Base-by-base conservation (phyloP, 2,329 filamentous ascomycete genomes). In the Beauveria caledonica region DNA sequence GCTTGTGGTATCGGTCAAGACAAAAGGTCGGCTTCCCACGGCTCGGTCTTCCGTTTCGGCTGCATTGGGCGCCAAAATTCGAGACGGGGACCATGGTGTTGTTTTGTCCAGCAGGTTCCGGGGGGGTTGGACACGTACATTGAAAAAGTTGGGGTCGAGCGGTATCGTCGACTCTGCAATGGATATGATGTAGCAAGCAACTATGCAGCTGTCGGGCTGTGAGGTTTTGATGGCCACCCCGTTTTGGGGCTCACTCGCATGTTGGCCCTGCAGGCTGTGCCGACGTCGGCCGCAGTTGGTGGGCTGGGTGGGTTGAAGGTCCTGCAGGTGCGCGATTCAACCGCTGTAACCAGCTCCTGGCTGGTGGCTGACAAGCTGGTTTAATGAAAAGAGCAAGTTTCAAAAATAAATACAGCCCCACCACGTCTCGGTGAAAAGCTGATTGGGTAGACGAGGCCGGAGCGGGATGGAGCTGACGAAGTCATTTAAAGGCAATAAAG, bases 271-370 rank as follows among this genome's bases (percentile, higher is more conserved):
- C 44, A 39, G 36, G n/a, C 15, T 57, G 46, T 56, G 52, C 59
- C 59, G 59, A 61, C 59, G 52, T 61, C 59, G 59, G 59, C 59
- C 59, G 49, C 40, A n/a, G 33, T 6, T 25, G 48, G 39, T 55
- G 29, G 51, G 50, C 44, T 54, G 21, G 40, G 29, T 48, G 44
- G 58, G 40, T 25, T 29, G 17, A 19, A 36, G 21, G 54, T 17
- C 44, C 40, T 33, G 15, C 33, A 10, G 3, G 13, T 25, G 23
- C 21, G 8, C 23, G 51, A 54, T 27, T 36, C 36, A 54, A 54
- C 23, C n/a, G 21, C 54, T 40, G 54, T 21, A 54, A 44, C 27
- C n/a, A 58, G 56, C 23, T 10, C 44, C n/a, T 36, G 11, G 33
- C 33, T 5, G 33, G 5, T 11, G 9, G 11, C 33, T 36, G 11